Base-by-base conservation (phyloP, 495 filamentous ascomycete species). In the Penicillium cataractarum region DNA sequence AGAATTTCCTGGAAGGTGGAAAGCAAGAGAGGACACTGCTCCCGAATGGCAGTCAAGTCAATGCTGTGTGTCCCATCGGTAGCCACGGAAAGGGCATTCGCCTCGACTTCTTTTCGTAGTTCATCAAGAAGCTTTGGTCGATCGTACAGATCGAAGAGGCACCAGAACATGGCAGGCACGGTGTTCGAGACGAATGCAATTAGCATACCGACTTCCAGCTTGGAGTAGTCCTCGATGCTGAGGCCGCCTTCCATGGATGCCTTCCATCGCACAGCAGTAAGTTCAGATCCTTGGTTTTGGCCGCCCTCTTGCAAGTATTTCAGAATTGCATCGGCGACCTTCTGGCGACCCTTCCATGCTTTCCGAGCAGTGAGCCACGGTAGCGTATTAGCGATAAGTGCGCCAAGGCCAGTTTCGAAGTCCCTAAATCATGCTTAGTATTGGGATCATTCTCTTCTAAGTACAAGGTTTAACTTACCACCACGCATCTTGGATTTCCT, bases 131-230 rank as follows among this genome's bases (percentile, higher is more conserved):
- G 64, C 2, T 63, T 60, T 0, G 78, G 72, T 29, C 77, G 62
- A 7, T 74, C 76, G 62, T 70, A 78, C 0, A 82, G 26, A 32
- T 78, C 72, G 40, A 77, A 77, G 4, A 83, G 60, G 17, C 76
- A 62, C 81, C 81, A 83, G 65, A 83, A 84, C 6, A 68, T 63
- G 17, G 79, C 66, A 3, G 81, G 81, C 27, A 75, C 67, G 2
- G 79, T 83, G 61, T 82, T 85, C 21, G 76, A 77, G 2, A 84
- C 55, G 21, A 83, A 58, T 0, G 71, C 83, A 33, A 82, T 62
- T 0, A 64, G 66, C 27, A 69, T 71, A 0, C 71, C 68, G 10
- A 76, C 70, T 64, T 84, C 80, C 19, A 71, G 71, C 24, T 72
- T 68, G 7, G 80, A 78, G 22, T 79, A 79, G 56, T 83, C 77